A percentile compares a stretch with the other conserved stretches of the same genome.
These are phyloP conservation scores for Kokia cookei DNA, from an alignment of 441 rosid genomes.

Conservation along the genomic window DNA sequence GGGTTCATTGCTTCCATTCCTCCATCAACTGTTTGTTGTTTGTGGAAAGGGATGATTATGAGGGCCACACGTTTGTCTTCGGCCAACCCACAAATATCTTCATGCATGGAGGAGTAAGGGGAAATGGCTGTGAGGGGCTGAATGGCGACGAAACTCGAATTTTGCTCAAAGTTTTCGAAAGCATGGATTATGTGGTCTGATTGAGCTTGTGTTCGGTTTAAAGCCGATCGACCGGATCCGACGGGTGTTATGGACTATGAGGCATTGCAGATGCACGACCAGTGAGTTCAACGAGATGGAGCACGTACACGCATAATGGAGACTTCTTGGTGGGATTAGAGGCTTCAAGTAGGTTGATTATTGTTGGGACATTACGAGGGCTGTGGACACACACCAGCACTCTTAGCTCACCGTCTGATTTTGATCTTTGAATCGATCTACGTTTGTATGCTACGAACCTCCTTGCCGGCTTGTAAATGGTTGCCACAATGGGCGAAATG, in stretches of 20 bases:
- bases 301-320: slow-evolving; percentile 66
- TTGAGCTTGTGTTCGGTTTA: slow-evolving; percentile 88
- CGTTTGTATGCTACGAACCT: slow-evolving; percentile 61
- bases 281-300: slow-evolving; percentile 92
- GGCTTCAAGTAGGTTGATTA: slow-evolving; percentile 81
- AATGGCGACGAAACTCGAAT: slow-evolving; percentile 46
- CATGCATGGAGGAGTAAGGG: slow-evolving; percentile 94
- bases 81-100: slow-evolving; percentile 79
- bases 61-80: slow-evolving; percentile 85
- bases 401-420: slow-evolving; percentile 69
- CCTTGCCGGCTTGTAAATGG: slow-evolving; percentile 59
- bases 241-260: slow-evolving; percentile 79
- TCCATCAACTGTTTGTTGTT: slow-evolving; percentile 92
- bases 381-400: slow-evolving; percentile 72
- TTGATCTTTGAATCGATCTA: slow-evolving; percentile 62
- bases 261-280: slow-evolving; percentile 97
- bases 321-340: slow-evolving; percentile 75
- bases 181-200: slow-evolving; percentile 92
- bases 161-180: slow-evolving; percentile 80
- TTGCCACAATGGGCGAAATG: slow-evolving; percentile 59
- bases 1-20: slow-evolving; percentile 96
- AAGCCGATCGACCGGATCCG: slow-evolving; percentile 72
- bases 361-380: slow-evolving; percentile 81
- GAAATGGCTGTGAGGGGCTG: slow-evolving; percentile 94
- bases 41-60: slow-evolving; percentile 86